Evolutionary conservation across 1,284 basidiomycete genomes (phyloP), one percentile per base, ranked within the genome.

Genomic region (Mixia osmundae): DNA sequence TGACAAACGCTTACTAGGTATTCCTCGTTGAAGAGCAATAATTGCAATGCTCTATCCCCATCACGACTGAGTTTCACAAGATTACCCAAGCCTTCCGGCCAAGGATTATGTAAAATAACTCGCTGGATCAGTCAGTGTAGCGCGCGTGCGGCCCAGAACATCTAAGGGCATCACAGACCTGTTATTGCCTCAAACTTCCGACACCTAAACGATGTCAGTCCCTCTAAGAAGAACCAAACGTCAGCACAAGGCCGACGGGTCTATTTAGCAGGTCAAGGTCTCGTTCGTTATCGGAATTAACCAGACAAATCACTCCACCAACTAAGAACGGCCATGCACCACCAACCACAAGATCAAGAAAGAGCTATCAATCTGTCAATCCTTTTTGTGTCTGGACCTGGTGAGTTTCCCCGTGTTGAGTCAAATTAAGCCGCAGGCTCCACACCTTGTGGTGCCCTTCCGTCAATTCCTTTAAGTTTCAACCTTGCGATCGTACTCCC

Each of bases 251-350:
- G 61, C 57, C 59, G 53, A 56, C 57, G 60, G 56, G 61, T 57
- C 63, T 65, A 65, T 65, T 65, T 64, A 66, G 61, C 62, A 65
- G 61, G 61, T 63, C 61, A 64, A 63, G 60, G 62, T 66, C 63
- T 65, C 60, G 57, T 65, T 66, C 59, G 60, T 66, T 66, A 66
- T 66, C 62, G 60, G 64, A 65, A 67, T 66, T 66, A 67, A 67
- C 65, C 65, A 67, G 65, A 67, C 65, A 67, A 64, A 64, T 64
- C 61, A 62, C 60, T 63, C 61, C 61, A 60, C 59, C 57, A 61
- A 61, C 60, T 61, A 61, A 61, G 60, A 63, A 61, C 56, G 56
- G 58, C 61, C 60, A 62, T 61, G 61, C 61, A 62, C 60, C 57
- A 61, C 61, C 60, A 61, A 58, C 59, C 59, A 62, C 60, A 59